Evolutionary conservation across 169 alveolate genomes (phyloP).

Genomic region (Eimeria sp.): DNA sequence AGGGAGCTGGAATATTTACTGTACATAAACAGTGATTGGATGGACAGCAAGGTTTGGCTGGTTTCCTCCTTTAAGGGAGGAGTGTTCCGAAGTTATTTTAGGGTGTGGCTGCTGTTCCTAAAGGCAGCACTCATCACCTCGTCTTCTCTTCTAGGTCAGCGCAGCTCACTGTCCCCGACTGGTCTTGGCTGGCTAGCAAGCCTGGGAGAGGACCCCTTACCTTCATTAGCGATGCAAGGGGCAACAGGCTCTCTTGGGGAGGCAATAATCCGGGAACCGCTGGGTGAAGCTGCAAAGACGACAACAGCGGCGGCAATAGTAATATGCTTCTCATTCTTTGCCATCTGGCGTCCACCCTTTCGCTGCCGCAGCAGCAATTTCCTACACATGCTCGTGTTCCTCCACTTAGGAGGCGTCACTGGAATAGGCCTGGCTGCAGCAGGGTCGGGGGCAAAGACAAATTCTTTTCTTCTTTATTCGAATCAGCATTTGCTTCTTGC

Average conservation of each 20-base stretch:
- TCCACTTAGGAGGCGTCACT: constrained; percentile 34
- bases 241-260: neutral
- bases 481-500: constrained; percentile 54
- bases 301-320: neutral
- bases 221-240: neutral
- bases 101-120: constrained; percentile 29
- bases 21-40: constrained; percentile 42
- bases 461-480: constrained; percentile 48
- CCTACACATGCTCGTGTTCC: neutral
- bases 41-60: constrained; percentile 57
- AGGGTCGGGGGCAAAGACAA: constrained; percentile 26
- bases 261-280: neutral
- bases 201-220: neutral
- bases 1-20: constrained; percentile 32
- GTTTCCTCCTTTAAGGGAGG: constrained; percentile 67
- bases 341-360: constrained; percentile 24
- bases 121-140: constrained; percentile 42
- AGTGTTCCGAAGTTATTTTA: constrained; percentile 15
- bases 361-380: constrained; percentile 57
- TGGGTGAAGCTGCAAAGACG: constrained; percentile 41
- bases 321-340: neutral
- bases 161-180: neutral
- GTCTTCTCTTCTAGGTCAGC: constrained; percentile 31
- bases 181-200: constrained; percentile 51
- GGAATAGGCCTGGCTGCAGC: constrained; percentile 61